phyloP scores from a whole-genome alignment of 1,284 basidiomycete species.

The Caloboletus firmus region DNA sequence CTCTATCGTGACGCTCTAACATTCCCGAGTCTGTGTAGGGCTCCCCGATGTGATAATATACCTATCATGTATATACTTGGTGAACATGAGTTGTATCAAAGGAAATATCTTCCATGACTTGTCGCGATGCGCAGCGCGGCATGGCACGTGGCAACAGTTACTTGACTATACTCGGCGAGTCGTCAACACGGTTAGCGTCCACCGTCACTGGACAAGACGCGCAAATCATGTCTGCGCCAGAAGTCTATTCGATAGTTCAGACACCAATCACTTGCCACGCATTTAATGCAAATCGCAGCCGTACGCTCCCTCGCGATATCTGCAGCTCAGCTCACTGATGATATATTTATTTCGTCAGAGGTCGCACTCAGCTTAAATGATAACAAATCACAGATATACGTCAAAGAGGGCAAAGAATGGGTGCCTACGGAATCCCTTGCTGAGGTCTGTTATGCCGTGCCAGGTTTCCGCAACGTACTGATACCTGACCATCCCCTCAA shows the following conservation, averaged over 20 bases:
- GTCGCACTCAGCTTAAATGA: constrained; percentile 91
- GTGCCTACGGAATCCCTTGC: constrained; percentile 76
- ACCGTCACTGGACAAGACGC: constrained; percentile 1
- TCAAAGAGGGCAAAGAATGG: constrained; percentile 72
- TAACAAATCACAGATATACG: constrained; percentile 85
- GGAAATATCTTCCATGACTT: not conserved
- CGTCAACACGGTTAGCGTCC: not conserved
- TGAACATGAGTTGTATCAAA: not conserved
- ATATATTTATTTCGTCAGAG: constrained; percentile 51
- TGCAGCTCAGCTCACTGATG: constrained; percentile 9
- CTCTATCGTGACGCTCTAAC: not conserved
- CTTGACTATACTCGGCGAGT: not conserved
- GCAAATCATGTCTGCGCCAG: constrained; percentile 64
- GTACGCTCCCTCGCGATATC: constrained; percentile 48
- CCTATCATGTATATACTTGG: not conserved
- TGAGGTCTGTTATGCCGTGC: constrained; percentile 58
- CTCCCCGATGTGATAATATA: not conserved
- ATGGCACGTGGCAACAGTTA: constrained; percentile 12
- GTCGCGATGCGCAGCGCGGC: constrained; percentile 15
- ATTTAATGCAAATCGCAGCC: constrained; percentile 87
- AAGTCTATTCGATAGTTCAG: constrained; percentile 78
- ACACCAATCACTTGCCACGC: constrained; percentile 88
- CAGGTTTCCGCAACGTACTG: not conserved
- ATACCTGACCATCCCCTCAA: constrained; percentile 34
- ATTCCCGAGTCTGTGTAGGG: not conserved